Conservation (phyloP, 768 basidiomycete genomes). For the Lactifluus subvellereus region DNA sequence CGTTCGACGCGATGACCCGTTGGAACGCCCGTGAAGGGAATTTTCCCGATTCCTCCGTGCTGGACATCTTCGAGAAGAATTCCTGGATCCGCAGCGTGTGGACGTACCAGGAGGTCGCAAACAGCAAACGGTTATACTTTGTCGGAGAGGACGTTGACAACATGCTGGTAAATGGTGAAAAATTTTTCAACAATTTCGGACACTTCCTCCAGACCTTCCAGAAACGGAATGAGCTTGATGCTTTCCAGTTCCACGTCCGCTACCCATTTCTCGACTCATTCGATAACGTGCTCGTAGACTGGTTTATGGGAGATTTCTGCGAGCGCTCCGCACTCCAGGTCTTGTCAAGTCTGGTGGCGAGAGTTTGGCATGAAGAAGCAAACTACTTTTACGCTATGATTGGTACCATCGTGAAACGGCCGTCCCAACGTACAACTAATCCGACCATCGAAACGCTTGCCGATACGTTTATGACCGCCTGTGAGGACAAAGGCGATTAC, state of each 20-base stretch:
- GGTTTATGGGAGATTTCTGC: conserved; percentile 4
- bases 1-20: conserved; percentile 18
- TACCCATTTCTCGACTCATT: conserved; percentile 23
- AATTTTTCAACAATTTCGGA: conserved; percentile 19
- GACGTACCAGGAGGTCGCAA: conserved; percentile 26
- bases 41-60: conserved; percentile 3
- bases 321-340: conserved; percentile 23
- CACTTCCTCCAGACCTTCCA: conserved; percentile 7
- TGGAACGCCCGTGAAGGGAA: neutral
- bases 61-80: conserved; percentile 23
- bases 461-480: conserved; percentile 22
- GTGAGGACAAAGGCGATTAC: conserved; percentile 26
- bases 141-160: conserved; percentile 7
- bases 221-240: neutral
- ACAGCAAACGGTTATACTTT: conserved; percentile 17
- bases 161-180: neutral
- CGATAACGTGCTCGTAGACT: conserved; percentile 23
- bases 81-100: conserved; percentile 25
- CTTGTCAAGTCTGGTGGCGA: conserved; percentile 16
- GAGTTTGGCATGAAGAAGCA: conserved; percentile 4
- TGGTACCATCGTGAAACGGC: conserved; percentile 19
- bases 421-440: conserved; percentile 14
- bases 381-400: conserved; percentile 26
- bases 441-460: conserved; percentile 21
- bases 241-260: neutral